phyloP scores from a whole-genome alignment of 75 land plant genomes.

The Larix kaempferi region DNA sequence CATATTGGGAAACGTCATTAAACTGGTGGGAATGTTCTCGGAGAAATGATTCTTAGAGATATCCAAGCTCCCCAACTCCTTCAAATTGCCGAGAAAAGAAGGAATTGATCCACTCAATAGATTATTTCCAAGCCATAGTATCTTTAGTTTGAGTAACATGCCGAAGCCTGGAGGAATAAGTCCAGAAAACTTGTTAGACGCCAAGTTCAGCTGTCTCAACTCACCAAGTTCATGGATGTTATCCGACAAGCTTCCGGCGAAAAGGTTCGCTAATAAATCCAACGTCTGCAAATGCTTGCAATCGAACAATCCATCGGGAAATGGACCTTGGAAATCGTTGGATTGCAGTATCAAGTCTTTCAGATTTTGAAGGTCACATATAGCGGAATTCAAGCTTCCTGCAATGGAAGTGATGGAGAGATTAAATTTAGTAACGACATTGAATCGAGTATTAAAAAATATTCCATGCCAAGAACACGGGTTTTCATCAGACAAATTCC shows the following conservation, averaged over 20 bases:
- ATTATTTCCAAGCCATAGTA: not conserved
- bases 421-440: conserved; percentile 21
- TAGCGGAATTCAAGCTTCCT: conserved; percentile 34
- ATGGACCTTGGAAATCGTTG: conserved; percentile 45
- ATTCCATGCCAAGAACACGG: conserved; percentile 74
- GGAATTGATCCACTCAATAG: not conserved
- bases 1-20: conserved; percentile 24
- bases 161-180: conserved; percentile 52
- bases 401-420: conserved; percentile 31
- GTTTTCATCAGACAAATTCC: conserved; percentile 18
- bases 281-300: conserved; percentile 33
- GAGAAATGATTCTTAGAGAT: conserved; percentile 43
- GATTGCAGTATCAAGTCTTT: conserved; percentile 22
- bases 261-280: conserved; percentile 23
- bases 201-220: conserved; percentile 45
- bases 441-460: conserved; percentile 20
- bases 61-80: conserved; percentile 39
- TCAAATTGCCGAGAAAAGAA: not conserved
- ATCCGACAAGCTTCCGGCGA: conserved; percentile 33
- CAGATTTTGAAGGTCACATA: conserved; percentile 29
- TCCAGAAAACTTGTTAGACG: conserved; percentile 50
- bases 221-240: conserved; percentile 39
- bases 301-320: conserved; percentile 30
- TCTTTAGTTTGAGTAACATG: conserved; percentile 36
- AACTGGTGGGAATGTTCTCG: conserved; percentile 48